Percentiles rank a stretch among this genome's conserved stretches.
phyloP scores from a whole-genome alignment of 2,329 filamentous ascomycete species.

The Daldinia eschscholtzii region DNA sequence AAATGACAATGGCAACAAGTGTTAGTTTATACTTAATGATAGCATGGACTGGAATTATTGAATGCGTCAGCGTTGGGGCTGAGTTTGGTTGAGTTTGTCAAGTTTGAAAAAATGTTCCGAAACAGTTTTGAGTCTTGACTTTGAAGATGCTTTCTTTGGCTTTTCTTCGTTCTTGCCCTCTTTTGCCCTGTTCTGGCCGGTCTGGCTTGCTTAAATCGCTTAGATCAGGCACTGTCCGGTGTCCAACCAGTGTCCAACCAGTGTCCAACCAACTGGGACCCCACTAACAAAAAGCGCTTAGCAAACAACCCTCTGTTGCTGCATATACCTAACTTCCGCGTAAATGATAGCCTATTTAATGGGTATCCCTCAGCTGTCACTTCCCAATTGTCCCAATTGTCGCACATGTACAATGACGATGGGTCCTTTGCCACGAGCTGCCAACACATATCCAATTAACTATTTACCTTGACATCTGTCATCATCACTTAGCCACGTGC shows the following conservation, averaged over 20 bases:
- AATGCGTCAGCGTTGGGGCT: slow-evolving; percentile 39
- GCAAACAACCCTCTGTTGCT: slow-evolving; percentile 7
- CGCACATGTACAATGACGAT: slow-evolving; percentile 3
- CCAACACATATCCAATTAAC: slow-evolving; percentile 4
- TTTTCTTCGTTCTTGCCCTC: slow-evolving; percentile 8
- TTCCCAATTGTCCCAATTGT: background rate
- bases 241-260: too few relatives aligned
- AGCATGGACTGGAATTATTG: slow-evolving; percentile 6
- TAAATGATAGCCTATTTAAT: slow-evolving; percentile 7
- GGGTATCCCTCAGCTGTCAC: background rate
- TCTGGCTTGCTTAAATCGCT: slow-evolving; percentile 1
- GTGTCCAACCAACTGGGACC: slow-evolving; percentile 6
- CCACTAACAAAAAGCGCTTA: slow-evolving; percentile 15
- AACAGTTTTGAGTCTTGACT: background rate
- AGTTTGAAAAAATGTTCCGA: background rate
- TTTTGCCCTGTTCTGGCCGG: background rate
- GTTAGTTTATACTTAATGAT: slow-evolving; percentile 7
- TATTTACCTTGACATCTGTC: background rate
- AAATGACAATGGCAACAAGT: background rate
- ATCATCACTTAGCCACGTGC: slow-evolving; percentile 1
- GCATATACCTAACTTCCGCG: background rate
- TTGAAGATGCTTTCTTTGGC: background rate
- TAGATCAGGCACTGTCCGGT: background rate
- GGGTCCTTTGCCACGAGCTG: background rate
- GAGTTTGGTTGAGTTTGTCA: slow-evolving; percentile 18